Conservation (phyloP, 495 filamentous ascomycete genomes). For the Antarctomyces pellizariae region DNA sequence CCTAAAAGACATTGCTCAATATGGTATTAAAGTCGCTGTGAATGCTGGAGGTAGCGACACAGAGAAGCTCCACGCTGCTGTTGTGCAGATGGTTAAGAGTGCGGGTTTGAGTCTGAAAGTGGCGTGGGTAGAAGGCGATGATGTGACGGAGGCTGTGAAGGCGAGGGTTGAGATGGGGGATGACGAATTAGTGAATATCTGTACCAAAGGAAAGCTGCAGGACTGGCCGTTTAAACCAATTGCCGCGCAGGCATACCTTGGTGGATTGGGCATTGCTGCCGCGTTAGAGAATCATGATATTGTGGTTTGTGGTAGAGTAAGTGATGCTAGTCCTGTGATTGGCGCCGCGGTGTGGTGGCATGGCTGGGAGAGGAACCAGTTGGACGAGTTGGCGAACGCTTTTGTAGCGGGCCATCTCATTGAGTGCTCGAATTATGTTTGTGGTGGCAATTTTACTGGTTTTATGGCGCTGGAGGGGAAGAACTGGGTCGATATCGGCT, state of each 20-base stretch:
- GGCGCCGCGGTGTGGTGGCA: slow-evolving; percentile 27
- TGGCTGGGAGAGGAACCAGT: slow-evolving; percentile 20
- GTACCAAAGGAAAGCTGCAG: slow-evolving; percentile 3
- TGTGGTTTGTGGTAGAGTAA: slow-evolving; percentile 30
- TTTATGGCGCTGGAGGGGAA: slow-evolving; percentile 24
- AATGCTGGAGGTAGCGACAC: slow-evolving; percentile 34
- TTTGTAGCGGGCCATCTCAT: slow-evolving; percentile 31
- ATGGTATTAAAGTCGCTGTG: slow-evolving; percentile 30
- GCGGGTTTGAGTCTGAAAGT: slow-evolving; percentile 12
- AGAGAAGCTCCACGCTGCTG: slow-evolving; percentile 21
- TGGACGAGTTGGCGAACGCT: slow-evolving; percentile 25
- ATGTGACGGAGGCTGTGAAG: slow-evolving; percentile 2
- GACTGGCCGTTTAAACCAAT: slow-evolving; percentile 29
- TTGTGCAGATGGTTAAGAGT: slow-evolving; percentile 7
- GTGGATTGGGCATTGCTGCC: slow-evolving; percentile 23
- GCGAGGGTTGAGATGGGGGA: not conserved
- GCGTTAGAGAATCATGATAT: slow-evolving; percentile 28
- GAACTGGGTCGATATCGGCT: slow-evolving; percentile 26
- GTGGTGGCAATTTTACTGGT: slow-evolving; percentile 32
- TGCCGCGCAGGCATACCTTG: slow-evolving; percentile 28
- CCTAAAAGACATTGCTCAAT: slow-evolving; percentile 22
- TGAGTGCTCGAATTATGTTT: slow-evolving; percentile 31
- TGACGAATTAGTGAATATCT: slow-evolving; percentile 6
- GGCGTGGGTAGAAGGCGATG: slow-evolving; percentile 22
- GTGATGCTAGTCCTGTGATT: slow-evolving; percentile 29